Conservation (phyloP, 768 basidiomycete genomes). For the Lentinula aciculospora region DNA sequence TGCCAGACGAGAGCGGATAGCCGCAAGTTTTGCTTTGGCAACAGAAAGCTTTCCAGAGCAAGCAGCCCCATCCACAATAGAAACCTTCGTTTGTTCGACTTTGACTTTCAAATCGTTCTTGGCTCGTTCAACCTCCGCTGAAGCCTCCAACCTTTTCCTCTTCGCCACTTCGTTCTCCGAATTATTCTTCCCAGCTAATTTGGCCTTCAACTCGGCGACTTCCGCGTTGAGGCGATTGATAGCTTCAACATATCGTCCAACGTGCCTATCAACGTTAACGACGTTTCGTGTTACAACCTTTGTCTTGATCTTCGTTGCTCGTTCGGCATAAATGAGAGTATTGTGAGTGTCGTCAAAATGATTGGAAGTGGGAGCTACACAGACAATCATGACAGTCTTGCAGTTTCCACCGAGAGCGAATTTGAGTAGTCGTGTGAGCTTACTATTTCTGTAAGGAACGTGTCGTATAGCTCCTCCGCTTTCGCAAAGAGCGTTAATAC, state of each 20-base stretch:
- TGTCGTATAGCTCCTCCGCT: conserved; percentile 85
- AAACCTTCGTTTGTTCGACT: conserved; percentile 62
- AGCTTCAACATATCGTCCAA: conserved; percentile 91
- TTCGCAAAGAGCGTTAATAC: conserved; percentile 97
- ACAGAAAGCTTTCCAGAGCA: conserved; percentile 68
- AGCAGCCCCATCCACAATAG: conserved; percentile 70
- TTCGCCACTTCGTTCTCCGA: conserved; percentile 57
- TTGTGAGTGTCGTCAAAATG: conserved; percentile 99
- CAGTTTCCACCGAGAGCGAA: conserved; percentile 98
- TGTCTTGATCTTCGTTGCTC: conserved; percentile 97
- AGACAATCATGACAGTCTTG: conserved; percentile 99
- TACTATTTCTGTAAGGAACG: conserved; percentile 96
- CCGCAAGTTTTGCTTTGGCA: conserved; percentile 61
- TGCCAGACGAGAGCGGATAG: conserved; percentile 56
- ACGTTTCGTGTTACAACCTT: conserved; percentile 95
- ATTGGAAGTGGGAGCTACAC: conserved; percentile 88
- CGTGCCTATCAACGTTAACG: conserved; percentile 91
- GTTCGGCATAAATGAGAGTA: conserved; percentile 94
- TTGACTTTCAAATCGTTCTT: conserved; percentile 68
- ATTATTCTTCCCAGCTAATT: conserved; percentile 66
- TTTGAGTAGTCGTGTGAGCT: conserved; percentile 94
- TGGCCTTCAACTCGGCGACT: conserved; percentile 81
- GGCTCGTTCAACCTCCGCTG: conserved; percentile 67
- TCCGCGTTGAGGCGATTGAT: conserved; percentile 85
- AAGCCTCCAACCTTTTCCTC: conserved; percentile 68